Percentiles rank a stretch among this genome's conserved stretches.
These are phyloP conservation scores for Lactarius hengduanensis DNA, from an alignment of 768 basidiomycete genomes.

Conservation along the genomic window DNA sequence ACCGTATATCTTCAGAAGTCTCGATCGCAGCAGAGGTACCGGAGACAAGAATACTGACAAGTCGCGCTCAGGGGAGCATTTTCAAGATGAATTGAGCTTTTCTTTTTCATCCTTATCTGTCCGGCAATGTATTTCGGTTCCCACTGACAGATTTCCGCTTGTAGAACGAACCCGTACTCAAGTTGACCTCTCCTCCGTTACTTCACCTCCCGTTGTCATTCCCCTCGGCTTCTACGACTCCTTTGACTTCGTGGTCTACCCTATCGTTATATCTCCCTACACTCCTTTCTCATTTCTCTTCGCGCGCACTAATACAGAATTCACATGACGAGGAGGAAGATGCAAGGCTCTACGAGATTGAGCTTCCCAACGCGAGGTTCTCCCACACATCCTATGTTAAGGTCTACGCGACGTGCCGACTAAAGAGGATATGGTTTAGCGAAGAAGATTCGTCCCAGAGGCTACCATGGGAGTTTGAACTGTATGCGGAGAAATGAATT, in stretches of 20 bases:
- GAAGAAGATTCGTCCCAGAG: conserved; percentile 47
- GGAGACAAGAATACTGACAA: not conserved
- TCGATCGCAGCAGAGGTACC: conserved; percentile 3
- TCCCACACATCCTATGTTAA: conserved; percentile 71
- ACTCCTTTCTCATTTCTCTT: conserved; percentile 61
- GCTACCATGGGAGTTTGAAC: conserved; percentile 74
- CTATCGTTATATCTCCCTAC: conserved; percentile 59
- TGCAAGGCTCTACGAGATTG: conserved; percentile 29
- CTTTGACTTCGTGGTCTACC: conserved; percentile 69
- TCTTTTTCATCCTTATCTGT: conserved; percentile 5
- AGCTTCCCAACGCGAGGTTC: conserved; percentile 52
- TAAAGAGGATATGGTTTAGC: conserved; percentile 76
- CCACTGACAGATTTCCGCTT: conserved; percentile 24
- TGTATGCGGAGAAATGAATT: conserved; percentile 44
- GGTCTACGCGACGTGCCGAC: conserved; percentile 74
- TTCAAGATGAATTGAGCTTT: conserved; percentile 10
- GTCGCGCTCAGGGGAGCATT: not conserved
- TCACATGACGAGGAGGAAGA: conserved; percentile 29
- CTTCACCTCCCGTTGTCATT: conserved; percentile 72
- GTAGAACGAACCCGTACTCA: conserved; percentile 58
- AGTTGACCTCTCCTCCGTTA: conserved; percentile 48
- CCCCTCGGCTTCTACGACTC: conserved; percentile 51
- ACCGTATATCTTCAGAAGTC: conserved; percentile 26
- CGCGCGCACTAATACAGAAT: conserved; percentile 38
- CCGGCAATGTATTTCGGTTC: not conserved